These are phyloP conservation scores for Trichoderma sp. DNA, from an alignment of 2,329 filamentous ascomycete genomes.

Conservation along the genomic window DNA sequence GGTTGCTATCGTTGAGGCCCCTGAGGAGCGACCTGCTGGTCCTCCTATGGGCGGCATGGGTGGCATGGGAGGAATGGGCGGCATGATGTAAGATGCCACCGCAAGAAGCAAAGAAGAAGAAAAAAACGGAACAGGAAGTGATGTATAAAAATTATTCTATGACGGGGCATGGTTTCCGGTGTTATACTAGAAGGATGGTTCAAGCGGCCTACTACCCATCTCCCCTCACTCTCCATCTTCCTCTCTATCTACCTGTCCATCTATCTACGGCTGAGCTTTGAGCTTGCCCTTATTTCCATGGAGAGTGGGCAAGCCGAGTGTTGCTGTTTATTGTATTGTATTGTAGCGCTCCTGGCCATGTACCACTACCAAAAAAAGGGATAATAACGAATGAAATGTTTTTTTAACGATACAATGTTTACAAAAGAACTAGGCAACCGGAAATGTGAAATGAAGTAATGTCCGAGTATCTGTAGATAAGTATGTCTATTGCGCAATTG, in stretches of 20 bases:
- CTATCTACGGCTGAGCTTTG: background rate
- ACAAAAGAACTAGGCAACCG: background rate
- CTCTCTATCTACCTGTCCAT: background rate
- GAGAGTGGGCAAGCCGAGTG: constrained; percentile 20
- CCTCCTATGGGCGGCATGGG: constrained; percentile 67
- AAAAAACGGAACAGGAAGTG: constrained; percentile 19
- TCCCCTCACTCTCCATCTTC: constrained; percentile 33
- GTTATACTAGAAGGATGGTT: constrained; percentile 36
- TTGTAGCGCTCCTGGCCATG: constrained; percentile 29
- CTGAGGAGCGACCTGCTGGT: constrained; percentile 76
- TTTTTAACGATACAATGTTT: background rate
- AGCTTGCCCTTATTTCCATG: background rate
- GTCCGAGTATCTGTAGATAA: background rate
- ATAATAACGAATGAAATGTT: constrained; percentile 18
- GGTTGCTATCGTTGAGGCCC: constrained; percentile 93
- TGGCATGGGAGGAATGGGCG: constrained; percentile 59
- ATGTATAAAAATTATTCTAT: constrained; percentile 28
- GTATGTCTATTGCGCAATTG: background rate
- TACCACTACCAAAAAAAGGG: constrained; percentile 17
- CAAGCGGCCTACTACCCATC: constrained; percentile 30
- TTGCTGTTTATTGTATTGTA: constrained; percentile 29
- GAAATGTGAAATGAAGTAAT: background rate
- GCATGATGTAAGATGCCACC: constrained; percentile 55
- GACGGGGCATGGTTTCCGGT: constrained; percentile 46
- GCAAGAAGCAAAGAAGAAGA: constrained; percentile 26